These are phyloP conservation scores for Psilocybe cyanescens DNA, from an alignment of 768 basidiomycete species.

Conservation along the genomic window DNA sequence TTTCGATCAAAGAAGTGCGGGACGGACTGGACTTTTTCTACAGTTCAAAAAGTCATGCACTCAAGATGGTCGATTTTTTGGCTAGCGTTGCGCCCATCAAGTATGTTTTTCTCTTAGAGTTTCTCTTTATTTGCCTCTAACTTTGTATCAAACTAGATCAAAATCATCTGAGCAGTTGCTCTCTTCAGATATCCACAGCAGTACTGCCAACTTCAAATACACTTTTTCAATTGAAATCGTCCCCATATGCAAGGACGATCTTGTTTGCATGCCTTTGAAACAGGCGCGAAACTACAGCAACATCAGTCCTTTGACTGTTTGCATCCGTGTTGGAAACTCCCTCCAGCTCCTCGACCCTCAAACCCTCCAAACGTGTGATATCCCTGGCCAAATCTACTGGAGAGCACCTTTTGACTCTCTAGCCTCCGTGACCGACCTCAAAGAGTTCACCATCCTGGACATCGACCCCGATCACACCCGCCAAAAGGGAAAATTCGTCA, in stretches of 20 bases:
- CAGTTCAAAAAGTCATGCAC: conserved; percentile 84
- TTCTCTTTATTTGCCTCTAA: not conserved
- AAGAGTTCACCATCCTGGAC: conserved; percentile 95
- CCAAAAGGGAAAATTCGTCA: conserved; percentile 75
- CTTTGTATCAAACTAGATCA: conserved; percentile 50
- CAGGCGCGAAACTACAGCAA: conserved; percentile 84
- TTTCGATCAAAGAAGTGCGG: conserved; percentile 88
- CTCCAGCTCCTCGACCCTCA: conserved; percentile 89
- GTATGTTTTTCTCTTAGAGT: conserved; percentile 44
- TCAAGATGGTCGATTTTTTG: conserved; percentile 97
- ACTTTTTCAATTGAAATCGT: conserved; percentile 97
- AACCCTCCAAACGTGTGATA: conserved; percentile 83
- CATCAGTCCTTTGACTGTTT: conserved; percentile 87
- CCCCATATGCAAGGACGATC: conserved; percentile 97
- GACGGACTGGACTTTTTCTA: conserved; percentile 99
- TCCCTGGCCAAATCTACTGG: conserved; percentile 85
- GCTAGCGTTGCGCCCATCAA: conserved; percentile 84
- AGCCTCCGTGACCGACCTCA: conserved; percentile 80
- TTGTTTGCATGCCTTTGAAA: conserved; percentile 86
- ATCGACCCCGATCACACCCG: conserved; percentile 75
- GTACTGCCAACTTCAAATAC: conserved; percentile 95
- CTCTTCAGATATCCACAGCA: conserved; percentile 89
- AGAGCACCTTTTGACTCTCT: conserved; percentile 87
- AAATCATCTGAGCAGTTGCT: conserved; percentile 95
- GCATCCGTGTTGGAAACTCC: conserved; percentile 90